A percentile compares a stretch with the other conserved stretches of the same genome.
These are phyloP conservation scores for Urostyla sp. DNA, from an alignment of 73 alveolate genomes.

Conservation along the genomic window DNA sequence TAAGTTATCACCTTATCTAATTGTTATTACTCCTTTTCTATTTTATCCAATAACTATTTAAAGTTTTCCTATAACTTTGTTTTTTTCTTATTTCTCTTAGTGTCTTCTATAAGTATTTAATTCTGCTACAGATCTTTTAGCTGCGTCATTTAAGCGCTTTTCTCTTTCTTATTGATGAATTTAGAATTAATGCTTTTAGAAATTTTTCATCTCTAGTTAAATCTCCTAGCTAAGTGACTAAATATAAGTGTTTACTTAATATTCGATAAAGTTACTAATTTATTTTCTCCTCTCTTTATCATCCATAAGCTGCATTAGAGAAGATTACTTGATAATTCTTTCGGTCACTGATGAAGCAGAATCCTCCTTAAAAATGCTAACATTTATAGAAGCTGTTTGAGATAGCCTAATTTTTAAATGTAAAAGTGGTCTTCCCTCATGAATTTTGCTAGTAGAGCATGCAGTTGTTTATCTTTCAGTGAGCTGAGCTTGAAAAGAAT, in stretches of 20 bases:
- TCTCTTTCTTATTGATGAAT: slow-evolving; percentile 31
- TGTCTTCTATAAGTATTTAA: slow-evolving; percentile 35
- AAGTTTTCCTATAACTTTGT: slow-evolving; percentile 12
- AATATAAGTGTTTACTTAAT: slow-evolving; percentile 7
- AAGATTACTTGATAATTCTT: slow-evolving; percentile 34
- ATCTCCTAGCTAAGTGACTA: neutral
- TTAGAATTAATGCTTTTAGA: neutral
- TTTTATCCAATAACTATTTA: slow-evolving; percentile 33
- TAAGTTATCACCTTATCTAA: slow-evolving; percentile 49
- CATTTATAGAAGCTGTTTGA: neutral
- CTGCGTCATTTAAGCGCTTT: slow-evolving; percentile 37
- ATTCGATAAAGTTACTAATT: slow-evolving; percentile 6
- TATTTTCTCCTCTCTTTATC: slow-evolving; percentile 8
- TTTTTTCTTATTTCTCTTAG: slow-evolving; percentile 20
- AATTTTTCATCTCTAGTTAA: slow-evolving; percentile 12
- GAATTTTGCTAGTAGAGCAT: slow-evolving; percentile 4
- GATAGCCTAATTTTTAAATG: slow-evolving; percentile 18
- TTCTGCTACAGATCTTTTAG: neutral
- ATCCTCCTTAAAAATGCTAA: slow-evolving; percentile 34
- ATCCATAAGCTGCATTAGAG: neutral
- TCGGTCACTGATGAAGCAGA: slow-evolving; percentile 44
- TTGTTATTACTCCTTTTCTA: slow-evolving; percentile 40
- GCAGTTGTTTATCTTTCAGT: neutral
- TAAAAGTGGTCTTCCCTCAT: slow-evolving; percentile 35
- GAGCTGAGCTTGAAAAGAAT: neutral